A percentile compares a stretch with the other conserved stretches of the same genome.
phyloP scores from a whole-genome alignment of 345 rosid genomes.

The Syzygium oleosum region DNA sequence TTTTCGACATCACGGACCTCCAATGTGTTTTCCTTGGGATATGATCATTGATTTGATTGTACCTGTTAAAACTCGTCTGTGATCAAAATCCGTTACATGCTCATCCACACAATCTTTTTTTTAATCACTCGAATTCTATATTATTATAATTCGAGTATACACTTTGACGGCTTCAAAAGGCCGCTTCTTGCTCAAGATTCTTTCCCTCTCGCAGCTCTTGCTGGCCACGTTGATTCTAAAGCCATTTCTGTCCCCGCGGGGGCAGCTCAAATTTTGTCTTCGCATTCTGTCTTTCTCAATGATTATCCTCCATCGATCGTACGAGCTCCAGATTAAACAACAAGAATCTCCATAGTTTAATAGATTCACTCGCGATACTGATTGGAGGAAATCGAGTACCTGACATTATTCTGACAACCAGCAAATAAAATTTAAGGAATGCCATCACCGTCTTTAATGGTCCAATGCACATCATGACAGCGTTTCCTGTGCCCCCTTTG shows the following conservation, averaged over 20 bases:
- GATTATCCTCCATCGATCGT: neutral
- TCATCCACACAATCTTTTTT: neutral
- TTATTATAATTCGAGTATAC: neutral
- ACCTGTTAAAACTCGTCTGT: neutral
- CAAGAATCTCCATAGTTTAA: neutral
- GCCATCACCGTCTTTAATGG: neutral
- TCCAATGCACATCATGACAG: neutral
- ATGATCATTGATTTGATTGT: neutral
- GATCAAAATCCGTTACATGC: neutral
- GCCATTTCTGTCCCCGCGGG: neutral
- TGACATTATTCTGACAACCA: neutral
- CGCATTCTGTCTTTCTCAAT: neutral
- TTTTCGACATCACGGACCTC: neutral
- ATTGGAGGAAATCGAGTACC: neutral
- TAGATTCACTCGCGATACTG: neutral
- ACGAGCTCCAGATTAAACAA: neutral
- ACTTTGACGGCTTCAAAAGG: neutral
- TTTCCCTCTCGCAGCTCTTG: neutral
- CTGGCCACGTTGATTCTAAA: neutral
- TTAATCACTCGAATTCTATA: no score
- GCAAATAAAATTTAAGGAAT: neutral
- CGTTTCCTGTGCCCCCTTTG: neutral
- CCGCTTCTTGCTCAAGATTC: neutral
- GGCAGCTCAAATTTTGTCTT: neutral
- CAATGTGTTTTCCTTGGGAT: neutral